These are phyloP conservation scores for Mrakia frigida DNA, from an alignment of 768 basidiomycete genomes.

Conservation along the genomic window DNA sequence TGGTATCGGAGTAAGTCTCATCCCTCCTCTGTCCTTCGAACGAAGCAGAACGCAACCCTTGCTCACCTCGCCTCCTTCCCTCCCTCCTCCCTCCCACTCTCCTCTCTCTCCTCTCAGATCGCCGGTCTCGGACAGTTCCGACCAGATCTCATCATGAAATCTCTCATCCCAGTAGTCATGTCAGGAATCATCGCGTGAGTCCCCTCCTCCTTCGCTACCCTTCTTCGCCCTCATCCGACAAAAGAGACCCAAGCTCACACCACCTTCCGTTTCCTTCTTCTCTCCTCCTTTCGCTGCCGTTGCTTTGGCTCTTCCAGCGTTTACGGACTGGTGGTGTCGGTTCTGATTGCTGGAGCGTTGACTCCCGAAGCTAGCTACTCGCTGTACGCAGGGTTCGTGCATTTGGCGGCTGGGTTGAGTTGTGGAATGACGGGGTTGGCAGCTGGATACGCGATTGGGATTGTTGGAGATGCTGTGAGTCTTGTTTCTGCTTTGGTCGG, in stretches of 20 bases:
- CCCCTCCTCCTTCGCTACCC: neutral
- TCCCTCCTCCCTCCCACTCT: neutral
- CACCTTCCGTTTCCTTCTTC: conserved; percentile 48
- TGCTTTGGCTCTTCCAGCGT: conserved; percentile 62
- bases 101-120: conserved; percentile 48
- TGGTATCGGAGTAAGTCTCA: conserved; percentile 65
- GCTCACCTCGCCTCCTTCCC: neutral
- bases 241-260: neutral
- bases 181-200: conserved; percentile 26
- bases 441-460: conserved; percentile 90
- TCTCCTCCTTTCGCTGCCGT: neutral
- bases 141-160: conserved; percentile 97
- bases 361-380: conserved; percentile 63
- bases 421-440: conserved; percentile 88
- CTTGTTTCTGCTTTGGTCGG: neutral
- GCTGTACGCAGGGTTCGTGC: conserved; percentile 79
- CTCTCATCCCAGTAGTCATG: conserved; percentile 49
- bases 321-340: conserved; percentile 91
- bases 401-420: conserved; percentile 84
- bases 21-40: neutral
- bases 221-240: neutral
- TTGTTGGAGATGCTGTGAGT: conserved; percentile 86
- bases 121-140: conserved; percentile 87
- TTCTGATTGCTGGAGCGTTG: conserved; percentile 73
- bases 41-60: neutral